Evolutionary conservation across 2,329 filamentous ascomycete species (phyloP).

Genomic region (Exophiala calicioides): DNA sequence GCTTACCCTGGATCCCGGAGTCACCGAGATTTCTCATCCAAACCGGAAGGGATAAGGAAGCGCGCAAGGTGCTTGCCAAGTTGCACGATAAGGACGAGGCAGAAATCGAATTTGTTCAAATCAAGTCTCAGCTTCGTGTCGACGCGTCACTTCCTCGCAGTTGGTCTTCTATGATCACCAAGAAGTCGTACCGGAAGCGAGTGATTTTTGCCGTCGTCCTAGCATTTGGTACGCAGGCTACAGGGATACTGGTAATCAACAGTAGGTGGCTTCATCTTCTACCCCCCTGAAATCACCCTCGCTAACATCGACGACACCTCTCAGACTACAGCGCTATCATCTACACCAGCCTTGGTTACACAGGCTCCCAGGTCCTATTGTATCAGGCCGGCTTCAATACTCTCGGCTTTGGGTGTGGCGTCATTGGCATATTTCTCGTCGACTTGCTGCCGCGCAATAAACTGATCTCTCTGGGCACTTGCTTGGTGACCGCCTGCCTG

Average conservation of each 20-base stretch:
- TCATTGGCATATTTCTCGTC: neutral
- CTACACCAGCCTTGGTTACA: slow-evolving; percentile 1
- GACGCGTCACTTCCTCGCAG: slow-evolving; percentile 9
- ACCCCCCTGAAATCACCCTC: neutral
- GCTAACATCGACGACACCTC: neutral
- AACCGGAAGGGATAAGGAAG: slow-evolving; percentile 48
- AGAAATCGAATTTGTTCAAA: neutral
- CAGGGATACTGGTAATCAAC: neutral
- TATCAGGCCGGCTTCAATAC: neutral
- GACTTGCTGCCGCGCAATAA: neutral
- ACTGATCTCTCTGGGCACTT: slow-evolving; percentile 1
- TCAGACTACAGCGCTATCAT: slow-evolving; percentile 1
- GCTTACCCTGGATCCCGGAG: neutral
- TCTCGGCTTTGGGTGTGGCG: neutral
- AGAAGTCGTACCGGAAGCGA: slow-evolving; percentile 9
- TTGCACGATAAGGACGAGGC: neutral
- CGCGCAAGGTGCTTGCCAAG: slow-evolving; percentile 41
- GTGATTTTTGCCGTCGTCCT: slow-evolving; percentile 2
- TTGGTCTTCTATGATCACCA: slow-evolving; percentile 4
- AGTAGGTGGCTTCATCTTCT: slow-evolving; percentile 1
- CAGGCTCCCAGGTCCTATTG: neutral
- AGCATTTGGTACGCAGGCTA: neutral
- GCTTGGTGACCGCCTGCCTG: slow-evolving; percentile 2
- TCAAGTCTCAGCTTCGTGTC: slow-evolving; percentile 8
- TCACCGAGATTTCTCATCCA: slow-evolving; percentile 33